Base-by-base conservation (phyloP, 345 rosid genomes). In the Moricandia moricandioides region DNA sequence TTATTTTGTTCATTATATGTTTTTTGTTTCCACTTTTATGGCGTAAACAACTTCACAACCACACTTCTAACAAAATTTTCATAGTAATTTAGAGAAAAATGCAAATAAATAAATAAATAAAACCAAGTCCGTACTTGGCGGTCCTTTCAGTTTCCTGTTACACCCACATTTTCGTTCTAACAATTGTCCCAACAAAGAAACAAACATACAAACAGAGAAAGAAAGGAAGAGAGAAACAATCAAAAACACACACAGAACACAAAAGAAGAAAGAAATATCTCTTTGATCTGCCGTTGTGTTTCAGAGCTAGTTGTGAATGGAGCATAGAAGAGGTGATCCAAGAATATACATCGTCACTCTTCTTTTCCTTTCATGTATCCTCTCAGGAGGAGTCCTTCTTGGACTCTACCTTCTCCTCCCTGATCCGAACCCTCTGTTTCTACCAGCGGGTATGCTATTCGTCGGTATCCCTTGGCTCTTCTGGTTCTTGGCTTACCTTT, bases 401-500 rank as follows among this genome's bases (percentile, higher is more conserved):
- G 76, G 77, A 45, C 81, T 87, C 4, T 87, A 86, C 77, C 49
- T 87, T 0, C 72, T 87, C 65, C 79, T 75, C 6, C 84, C 89
- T 2, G 54, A 40, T 27, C 69, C 82, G 7, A 66, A 72, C 30
- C 29, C 75, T 52, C 80, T 86, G 78, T 87, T 85, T 78, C 85
- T 84, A 7, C 37, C 78, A 40, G 80, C 71, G 6, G 94, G 94
- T 9, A 58, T 91, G 71, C 1, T 76, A 71, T 85, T 88, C 34
- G 87, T 83, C 6, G 85, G 82, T 71, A 71, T 88, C 59, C 97
- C 97, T 4, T 91, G 97, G 97, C 27, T 73, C 4, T 87, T 87
- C 75, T 88, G 97, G 97, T 74, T 91, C 62, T 52, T 84, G 34
- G 81, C 79, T 13, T 91, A 83, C 73, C 7, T 87, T 16, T 87